A percentile compares a stretch with the other conserved stretches of the same genome.
These are phyloP conservation scores for Colletotrichum musae DNA, from an alignment of 2,329 filamentous ascomycete genomes.

Conservation along the genomic window DNA sequence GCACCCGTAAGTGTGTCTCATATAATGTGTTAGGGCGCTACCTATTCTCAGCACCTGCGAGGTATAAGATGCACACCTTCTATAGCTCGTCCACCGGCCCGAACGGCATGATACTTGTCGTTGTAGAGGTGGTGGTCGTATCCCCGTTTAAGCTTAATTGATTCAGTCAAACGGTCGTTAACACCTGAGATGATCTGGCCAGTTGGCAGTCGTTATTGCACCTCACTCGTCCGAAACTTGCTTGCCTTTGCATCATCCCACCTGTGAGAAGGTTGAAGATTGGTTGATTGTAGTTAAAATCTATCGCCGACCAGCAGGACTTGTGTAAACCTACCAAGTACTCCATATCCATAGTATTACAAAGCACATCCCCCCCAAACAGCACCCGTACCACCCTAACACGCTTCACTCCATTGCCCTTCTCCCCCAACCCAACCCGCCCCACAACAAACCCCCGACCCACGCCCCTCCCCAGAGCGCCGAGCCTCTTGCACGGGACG, in stretches of 20 bases:
- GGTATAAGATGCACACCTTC: not conserved
- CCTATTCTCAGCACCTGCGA: not conserved
- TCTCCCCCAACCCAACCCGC: slow-evolving; percentile 2
- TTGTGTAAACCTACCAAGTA: too few species aligned
- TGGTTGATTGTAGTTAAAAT: too few species aligned
- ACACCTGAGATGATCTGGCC: slow-evolving; percentile 30
- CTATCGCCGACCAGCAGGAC: too few species aligned
- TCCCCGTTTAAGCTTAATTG: slow-evolving; percentile 39
- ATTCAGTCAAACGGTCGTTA: slow-evolving; percentile 8
- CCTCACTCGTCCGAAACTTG: not conserved
- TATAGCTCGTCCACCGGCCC: not conserved
- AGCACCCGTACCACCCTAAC: slow-evolving; percentile 29
- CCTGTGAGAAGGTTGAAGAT: not conserved
- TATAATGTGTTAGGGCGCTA: slow-evolving; percentile 1
- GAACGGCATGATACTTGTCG: slow-evolving; percentile 5
- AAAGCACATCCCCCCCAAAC: not conserved
- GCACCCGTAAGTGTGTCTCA: too few species aligned
- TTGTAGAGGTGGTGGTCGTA: slow-evolving; percentile 9
- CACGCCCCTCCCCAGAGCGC: slow-evolving; percentile 39
- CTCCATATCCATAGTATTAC: too few species aligned
- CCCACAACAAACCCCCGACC: slow-evolving; percentile 33
- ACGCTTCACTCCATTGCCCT: not conserved
- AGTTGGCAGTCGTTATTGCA: slow-evolving; percentile 12
- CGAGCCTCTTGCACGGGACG: slow-evolving; percentile 40
- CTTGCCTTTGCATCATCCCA: not conserved